phyloP scores from a whole-genome alignment of 257 asterid species.

The Solanum ahanhuiri region DNA sequence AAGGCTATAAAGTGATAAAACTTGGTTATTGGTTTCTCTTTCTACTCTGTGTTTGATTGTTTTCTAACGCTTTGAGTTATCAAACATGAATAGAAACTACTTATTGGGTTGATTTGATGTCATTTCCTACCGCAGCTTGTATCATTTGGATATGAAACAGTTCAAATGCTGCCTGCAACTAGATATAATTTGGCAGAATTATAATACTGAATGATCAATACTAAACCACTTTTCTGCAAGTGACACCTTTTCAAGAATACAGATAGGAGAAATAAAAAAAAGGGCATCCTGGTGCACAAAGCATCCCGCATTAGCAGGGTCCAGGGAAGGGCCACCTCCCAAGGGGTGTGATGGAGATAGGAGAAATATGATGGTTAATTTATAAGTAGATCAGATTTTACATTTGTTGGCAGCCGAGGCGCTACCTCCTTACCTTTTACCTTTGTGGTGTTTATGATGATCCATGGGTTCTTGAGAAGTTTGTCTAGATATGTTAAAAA shows the following conservation, averaged over 20 bases:
- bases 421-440: neutral
- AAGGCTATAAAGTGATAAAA: neutral
- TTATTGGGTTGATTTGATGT: neutral
- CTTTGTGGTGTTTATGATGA: neutral
- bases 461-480: neutral
- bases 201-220: neutral
- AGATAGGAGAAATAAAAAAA: neutral
- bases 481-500: neutral
- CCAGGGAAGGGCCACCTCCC: neutral
- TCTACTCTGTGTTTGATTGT: neutral
- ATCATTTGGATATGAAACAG: neutral
- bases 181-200: neutral
- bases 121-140: neutral
- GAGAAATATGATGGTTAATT: neutral
- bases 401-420: neutral
- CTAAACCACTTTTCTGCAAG: neutral
- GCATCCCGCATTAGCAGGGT: neutral
- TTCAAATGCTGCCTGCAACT: neutral
- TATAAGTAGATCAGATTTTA: neutral
- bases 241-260: neutral
- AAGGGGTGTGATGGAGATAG: neutral
- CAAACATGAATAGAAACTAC: neutral
- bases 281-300: neutral
- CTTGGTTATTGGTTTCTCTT: neutral
- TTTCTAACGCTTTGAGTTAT: neutral